Evolutionary conservation across 1,284 basidiomycete genomes (phyloP).

Genomic region (Heterobasidion occidentale): DNA sequence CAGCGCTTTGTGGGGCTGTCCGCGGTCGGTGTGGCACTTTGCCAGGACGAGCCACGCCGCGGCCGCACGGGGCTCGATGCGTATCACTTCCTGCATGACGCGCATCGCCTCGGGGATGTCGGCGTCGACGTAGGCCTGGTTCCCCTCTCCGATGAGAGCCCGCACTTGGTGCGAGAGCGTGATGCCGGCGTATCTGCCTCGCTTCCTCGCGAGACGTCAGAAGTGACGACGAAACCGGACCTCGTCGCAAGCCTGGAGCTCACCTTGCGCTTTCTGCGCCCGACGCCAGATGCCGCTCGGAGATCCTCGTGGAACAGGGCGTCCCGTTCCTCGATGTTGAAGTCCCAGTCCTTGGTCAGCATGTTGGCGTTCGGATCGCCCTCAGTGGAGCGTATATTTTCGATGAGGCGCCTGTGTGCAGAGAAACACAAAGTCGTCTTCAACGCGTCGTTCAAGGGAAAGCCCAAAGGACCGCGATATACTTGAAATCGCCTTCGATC

Average conservation of each 20-base stretch:
- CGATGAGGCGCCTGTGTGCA: constrained; percentile 47
- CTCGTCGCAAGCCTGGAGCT: constrained; percentile 1
- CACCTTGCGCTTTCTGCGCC: constrained; percentile 45
- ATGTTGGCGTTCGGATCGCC: constrained; percentile 36
- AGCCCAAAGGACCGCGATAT: not conserved
- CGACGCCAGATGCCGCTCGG: constrained; percentile 62
- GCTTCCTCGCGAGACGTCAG: constrained; percentile 12
- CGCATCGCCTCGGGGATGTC: constrained; percentile 66
- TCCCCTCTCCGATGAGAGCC: constrained; percentile 78
- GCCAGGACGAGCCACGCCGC: constrained; percentile 86
- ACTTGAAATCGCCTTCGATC: not conserved
- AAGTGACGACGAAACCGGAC: not conserved
- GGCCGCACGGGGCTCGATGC: constrained; percentile 83
- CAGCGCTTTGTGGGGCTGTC: constrained; percentile 64
- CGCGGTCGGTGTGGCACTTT: constrained; percentile 67
- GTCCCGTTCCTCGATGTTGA: constrained; percentile 56
- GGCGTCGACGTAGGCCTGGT: constrained; percentile 77
- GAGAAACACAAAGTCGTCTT: constrained; percentile 1
- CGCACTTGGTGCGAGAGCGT: constrained; percentile 78
- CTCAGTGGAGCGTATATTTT: constrained; percentile 48
- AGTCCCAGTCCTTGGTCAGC: constrained; percentile 61
- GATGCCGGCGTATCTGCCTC: constrained; percentile 37
- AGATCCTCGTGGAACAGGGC: constrained; percentile 64
- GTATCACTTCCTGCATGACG: constrained; percentile 86
- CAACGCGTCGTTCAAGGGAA: not conserved